Conservation (phyloP, 208 protist species). For the Trypanosoma avium region DNA sequence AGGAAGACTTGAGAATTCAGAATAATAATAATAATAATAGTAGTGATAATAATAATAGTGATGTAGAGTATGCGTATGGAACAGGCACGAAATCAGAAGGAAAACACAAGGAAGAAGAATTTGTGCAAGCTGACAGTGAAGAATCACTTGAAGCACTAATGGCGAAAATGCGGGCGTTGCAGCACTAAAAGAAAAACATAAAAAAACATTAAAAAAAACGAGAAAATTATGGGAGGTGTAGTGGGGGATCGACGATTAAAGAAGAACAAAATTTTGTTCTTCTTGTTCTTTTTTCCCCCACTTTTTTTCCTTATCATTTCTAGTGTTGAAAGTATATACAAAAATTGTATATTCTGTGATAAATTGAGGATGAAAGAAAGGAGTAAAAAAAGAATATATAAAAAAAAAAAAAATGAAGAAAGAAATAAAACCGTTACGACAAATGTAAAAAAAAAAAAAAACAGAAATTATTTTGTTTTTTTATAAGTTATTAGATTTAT, state of each 20-base stretch:
- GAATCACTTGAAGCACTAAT: slow-evolving; percentile 63
- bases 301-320: slow-evolving; percentile 1
- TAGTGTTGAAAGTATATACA: background rate
- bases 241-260: too few relatives aligned
- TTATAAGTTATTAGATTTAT: too few relatives aligned
- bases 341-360: too few relatives aligned
- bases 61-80: slow-evolving; percentile 47
- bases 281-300: background rate
- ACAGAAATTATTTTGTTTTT: too few relatives aligned
- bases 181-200: slow-evolving; percentile 13
- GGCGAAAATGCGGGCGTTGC: slow-evolving; percentile 64
- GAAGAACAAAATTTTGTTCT: slow-evolving; percentile 6
- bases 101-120: slow-evolving; percentile 27
- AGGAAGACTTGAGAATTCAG: slow-evolving; percentile 19
- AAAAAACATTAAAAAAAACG: background rate
- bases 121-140: slow-evolving; percentile 10
- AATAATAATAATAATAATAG: slow-evolving; percentile 5
- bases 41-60: slow-evolving; percentile 19
- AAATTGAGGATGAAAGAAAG: too few relatives aligned
- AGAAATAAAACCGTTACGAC: too few relatives aligned
- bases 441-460: too few relatives aligned
- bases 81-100: background rate
- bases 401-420: too few relatives aligned
- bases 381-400: too few relatives aligned
- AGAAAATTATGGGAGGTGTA: slow-evolving; percentile 1